Evolutionary conservation across 805 yeast genomes (phyloP), one percentile per base, ranked within the genome.

Genomic region (Starmerella tilneyi): DNA sequence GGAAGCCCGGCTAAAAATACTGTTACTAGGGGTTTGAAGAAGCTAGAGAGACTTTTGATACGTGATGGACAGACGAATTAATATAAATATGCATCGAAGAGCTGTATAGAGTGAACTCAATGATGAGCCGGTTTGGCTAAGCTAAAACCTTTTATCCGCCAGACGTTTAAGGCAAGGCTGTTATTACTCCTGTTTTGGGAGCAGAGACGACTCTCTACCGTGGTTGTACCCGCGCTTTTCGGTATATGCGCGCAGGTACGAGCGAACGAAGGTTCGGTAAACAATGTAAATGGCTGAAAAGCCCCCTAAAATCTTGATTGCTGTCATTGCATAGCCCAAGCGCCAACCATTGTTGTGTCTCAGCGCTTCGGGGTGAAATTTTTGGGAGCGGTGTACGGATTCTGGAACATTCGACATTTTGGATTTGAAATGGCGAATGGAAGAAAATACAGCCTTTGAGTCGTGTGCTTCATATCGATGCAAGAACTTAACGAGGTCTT

Each of bases 341-440:
- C 20, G 19, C 28, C n/a, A 15, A 4, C 22, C 4, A 16, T 22
- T 11, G 13, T 12, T 9, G 3, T 26, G 21, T 4, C 16, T 22
- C 5, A 15, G 11, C 9, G 42, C 38, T 28, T 33, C 32, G 4
- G 43, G 30, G 24, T 41, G 48, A 46, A 49, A 49, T 12, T 43
- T 47, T 27, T 39, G 32, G 4, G 47, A 39, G 3, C 53, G 43
- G 15, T 33, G 48, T 11, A 29, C 22, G 1, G 48, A 46, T 19
- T 34, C 15, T 8, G 46, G 46, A 2, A 47, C 34, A 6, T 36
- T 36, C 11, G 31, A 30, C 41, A 41, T 21, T 3, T 43, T 24
- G 17, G 28, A 32, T 36, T 44, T 47, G 43, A 49, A 49, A 9
- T 37, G 37, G 3, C 43, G 37, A 13, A 49, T 22, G 17, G 47